Evolutionary conservation across 2,329 filamentous ascomycete genomes (phyloP).

Genomic region (Colletotrichum gloeosporioides): DNA sequence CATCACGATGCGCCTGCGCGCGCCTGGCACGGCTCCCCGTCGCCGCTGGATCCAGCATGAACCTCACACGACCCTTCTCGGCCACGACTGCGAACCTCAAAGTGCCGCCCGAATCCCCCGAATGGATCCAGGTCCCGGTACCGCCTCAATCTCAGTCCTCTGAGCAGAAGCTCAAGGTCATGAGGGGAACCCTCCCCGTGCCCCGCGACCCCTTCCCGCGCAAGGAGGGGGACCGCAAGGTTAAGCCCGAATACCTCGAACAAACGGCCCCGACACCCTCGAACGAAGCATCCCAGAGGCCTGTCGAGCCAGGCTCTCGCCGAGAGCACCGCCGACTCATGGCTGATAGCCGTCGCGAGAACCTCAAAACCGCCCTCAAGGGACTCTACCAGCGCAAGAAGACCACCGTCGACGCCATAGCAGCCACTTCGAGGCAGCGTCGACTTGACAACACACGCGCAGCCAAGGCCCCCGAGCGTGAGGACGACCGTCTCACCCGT

Average conservation of each 20-base stretch:
- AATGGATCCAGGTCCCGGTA: constrained; percentile 82
- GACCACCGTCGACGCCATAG: constrained; percentile 41
- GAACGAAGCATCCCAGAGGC: constrained; percentile 37
- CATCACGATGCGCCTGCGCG: constrained; percentile 21
- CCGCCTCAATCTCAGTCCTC: constrained; percentile 80
- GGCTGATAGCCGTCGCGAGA: constrained; percentile 73
- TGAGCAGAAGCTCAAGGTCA: constrained; percentile 45
- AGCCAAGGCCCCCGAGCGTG: constrained; percentile 69
- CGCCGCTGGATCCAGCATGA: constrained; percentile 1
- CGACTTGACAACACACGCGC: constrained; percentile 51
- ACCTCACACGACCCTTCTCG: constrained; percentile 34
- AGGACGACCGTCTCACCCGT: constrained; percentile 79
- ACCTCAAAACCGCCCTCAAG: constrained; percentile 73
- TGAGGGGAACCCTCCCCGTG: constrained; percentile 83
- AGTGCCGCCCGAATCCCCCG: constrained; percentile 80
- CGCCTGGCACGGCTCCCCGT: constrained; percentile 15
- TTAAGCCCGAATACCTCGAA: constrained; percentile 63
- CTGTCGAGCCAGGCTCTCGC: constrained; percentile 36
- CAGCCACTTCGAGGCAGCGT: constrained; percentile 45
- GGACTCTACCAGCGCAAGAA: constrained; percentile 73
- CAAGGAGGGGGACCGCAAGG: constrained; percentile 63
- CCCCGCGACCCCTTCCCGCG: constrained; percentile 80
- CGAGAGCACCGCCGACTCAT: constrained; percentile 74
- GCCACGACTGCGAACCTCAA: constrained; percentile 31
- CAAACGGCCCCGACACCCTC: constrained; percentile 63